Evolutionary conservation across 306 rosid species (phyloP).

Genomic region (Quercus variabilis): DNA sequence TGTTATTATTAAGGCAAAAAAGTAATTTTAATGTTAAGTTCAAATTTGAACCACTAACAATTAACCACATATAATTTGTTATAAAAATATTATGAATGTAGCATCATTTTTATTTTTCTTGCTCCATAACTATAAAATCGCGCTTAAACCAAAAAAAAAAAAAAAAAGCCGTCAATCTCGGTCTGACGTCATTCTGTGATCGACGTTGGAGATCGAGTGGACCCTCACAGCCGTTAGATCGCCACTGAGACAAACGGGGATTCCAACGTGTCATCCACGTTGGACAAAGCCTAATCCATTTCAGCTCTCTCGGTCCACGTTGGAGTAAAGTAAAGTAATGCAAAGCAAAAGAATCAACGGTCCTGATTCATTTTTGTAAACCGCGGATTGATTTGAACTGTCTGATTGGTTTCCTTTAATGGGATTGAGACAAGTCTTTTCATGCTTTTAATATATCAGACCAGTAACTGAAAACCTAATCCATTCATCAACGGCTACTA

Average conservation of each 20-base stretch:
- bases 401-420: neutral
- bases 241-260: neutral
- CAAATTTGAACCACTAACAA: no score
- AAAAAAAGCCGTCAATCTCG: neutral
- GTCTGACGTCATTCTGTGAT: slow-evolving; percentile 20
- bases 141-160: neutral
- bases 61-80: no score
- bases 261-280: slow-evolving; percentile 28
- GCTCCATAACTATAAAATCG: neutral
- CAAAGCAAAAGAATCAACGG: neutral
- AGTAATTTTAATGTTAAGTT: no score
- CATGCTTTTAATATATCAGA: no score
- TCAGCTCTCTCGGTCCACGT: neutral
- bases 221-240: slow-evolving; percentile 23
- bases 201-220: slow-evolving; percentile 8
- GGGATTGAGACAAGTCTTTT: neutral
- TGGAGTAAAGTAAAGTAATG: no score
- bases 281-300: slow-evolving; percentile 7
- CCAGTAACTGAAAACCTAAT: slow-evolving; percentile 8
- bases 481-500: neutral
- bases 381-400: neutral
- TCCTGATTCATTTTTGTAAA: neutral
- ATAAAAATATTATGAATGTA: no score
- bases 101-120: neutral
- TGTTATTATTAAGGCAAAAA: no score